Evolutionary conservation across 176 grass and related monocot genomes (phyloP).

Genomic region (Juncus effusus): DNA sequence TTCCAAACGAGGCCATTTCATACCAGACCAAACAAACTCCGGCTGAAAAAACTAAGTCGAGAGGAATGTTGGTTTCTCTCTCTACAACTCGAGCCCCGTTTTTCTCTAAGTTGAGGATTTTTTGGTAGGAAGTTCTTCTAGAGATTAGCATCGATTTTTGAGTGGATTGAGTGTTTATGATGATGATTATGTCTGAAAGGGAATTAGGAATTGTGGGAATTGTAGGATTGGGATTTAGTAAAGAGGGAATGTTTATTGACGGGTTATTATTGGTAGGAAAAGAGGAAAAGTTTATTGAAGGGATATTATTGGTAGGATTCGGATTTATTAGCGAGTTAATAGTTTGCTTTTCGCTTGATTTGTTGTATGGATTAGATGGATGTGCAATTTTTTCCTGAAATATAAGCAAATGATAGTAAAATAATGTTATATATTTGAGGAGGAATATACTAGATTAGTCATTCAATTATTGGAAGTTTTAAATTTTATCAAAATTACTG

Average conservation of each 20-base stretch:
- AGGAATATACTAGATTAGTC: no score
- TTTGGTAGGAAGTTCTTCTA: slow-evolving; percentile 78
- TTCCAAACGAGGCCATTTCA: slow-evolving; percentile 36
- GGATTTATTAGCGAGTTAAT: slow-evolving; percentile 34
- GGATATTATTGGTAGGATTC: slow-evolving; percentile 41
- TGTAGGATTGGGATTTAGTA: slow-evolving; percentile 32
- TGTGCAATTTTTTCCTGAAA: slow-evolving; percentile 15
- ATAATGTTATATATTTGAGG: no score
- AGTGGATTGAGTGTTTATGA: slow-evolving; percentile 82
- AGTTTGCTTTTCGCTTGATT: slow-evolving; percentile 21
- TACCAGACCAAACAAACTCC: slow-evolving; percentile 81
- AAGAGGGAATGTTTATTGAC: slow-evolving; percentile 28
- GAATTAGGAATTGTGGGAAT: slow-evolving; percentile 26
- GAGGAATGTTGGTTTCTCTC: slow-evolving; percentile 69
- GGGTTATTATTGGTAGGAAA: slow-evolving; percentile 54
- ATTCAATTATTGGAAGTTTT: no score
- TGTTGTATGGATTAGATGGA: slow-evolving; percentile 16
- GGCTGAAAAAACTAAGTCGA: slow-evolving; percentile 71
- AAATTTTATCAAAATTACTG: neutral
- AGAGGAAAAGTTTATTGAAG: slow-evolving; percentile 31
- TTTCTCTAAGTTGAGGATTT: slow-evolving; percentile 90
- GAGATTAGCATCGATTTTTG: slow-evolving; percentile 76
- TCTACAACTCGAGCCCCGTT: slow-evolving; percentile 74
- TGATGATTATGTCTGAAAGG: slow-evolving; percentile 41
- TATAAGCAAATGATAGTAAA: neutral